Evolutionary conservation across 441 rosid genomes (phyloP).

Genomic region (Macaranga tanarius): DNA sequence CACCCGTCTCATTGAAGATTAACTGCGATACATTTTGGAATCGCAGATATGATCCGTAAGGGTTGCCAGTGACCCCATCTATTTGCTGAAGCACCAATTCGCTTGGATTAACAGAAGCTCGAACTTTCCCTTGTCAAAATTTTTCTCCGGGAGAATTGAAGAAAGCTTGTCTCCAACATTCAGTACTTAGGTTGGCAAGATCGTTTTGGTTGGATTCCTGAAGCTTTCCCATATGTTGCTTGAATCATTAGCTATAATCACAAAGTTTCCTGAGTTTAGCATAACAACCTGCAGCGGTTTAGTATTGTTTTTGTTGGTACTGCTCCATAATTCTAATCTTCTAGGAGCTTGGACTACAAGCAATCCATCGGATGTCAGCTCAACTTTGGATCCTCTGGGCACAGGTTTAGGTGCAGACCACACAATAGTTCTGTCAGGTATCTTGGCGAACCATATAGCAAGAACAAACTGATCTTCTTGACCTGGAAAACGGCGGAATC

Average conservation of each 20-base stretch:
- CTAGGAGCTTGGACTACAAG: constrained; percentile 27
- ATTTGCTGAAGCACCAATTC: constrained; percentile 29
- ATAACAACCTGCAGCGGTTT: neutral
- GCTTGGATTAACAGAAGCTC: constrained; percentile 15
- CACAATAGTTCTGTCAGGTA: constrained; percentile 32
- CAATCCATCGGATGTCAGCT: neutral
- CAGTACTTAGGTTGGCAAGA: constrained; percentile 26
- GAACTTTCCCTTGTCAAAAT: constrained; percentile 35
- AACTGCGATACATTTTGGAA: neutral
- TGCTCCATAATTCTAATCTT: constrained; percentile 25
- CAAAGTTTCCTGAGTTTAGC: neutral
- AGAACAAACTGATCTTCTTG: constrained; percentile 23
- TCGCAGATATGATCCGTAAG: neutral
- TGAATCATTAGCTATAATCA: neutral
- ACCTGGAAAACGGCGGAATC: constrained; percentile 22
- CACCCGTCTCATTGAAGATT: constrained; percentile 28
- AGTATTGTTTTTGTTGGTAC: neutral
- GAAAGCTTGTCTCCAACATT: constrained; percentile 2
- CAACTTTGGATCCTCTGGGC: neutral
- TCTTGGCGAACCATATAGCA: constrained; percentile 36
- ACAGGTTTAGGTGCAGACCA: constrained; percentile 29
- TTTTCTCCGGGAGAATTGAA: constrained; percentile 11
- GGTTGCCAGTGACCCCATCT: neutral
- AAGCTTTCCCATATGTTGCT: neutral
- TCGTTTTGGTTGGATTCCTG: neutral